These are phyloP conservation scores for Graphilbum sp. DNA, from an alignment of 2,329 filamentous ascomycete species.

Conservation along the genomic window DNA sequence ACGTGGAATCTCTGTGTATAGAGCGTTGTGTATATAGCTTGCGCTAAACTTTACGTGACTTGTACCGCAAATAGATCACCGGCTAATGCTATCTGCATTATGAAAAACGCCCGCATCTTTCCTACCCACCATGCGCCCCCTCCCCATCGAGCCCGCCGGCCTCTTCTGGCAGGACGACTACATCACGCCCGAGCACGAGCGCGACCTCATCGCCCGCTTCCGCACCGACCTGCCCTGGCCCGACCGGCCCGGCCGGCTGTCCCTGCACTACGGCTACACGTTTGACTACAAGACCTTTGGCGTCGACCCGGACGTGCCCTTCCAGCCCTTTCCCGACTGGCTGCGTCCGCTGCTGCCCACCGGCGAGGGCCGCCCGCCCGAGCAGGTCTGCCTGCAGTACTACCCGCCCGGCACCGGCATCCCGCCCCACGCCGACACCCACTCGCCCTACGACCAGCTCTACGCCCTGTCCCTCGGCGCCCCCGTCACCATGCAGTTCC, in stretches of 20 bases:
- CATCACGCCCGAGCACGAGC: conserved; percentile 27
- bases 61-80: too few species aligned
- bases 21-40: too few species aligned
- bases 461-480: conserved; percentile 27
- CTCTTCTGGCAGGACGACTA: conserved; percentile 29
- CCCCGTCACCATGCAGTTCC: conserved; percentile 28
- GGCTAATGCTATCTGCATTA: too few species aligned
- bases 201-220: conserved; percentile 26
- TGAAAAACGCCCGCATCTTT: too few species aligned
- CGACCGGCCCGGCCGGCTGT: conserved; percentile 25
- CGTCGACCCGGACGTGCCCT: conserved; percentile 31
- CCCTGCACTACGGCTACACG: conserved; percentile 38
- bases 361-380: conserved; percentile 26
- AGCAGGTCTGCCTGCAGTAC: conserved; percentile 43
- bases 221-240: conserved; percentile 29
- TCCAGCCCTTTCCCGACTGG: conserved; percentile 34
- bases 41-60: too few species aligned
- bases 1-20: too few species aligned
- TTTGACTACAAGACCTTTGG: conserved; percentile 44
- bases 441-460: conserved; percentile 28
- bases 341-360: conserved; percentile 29
- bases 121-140: not conserved
- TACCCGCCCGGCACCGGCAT: conserved; percentile 44
- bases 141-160: conserved; percentile 18
- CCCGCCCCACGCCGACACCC: conserved; percentile 44